Base-by-base conservation (phyloP, 1,139 yeast genomes). In the Pichia sp. region DNA sequence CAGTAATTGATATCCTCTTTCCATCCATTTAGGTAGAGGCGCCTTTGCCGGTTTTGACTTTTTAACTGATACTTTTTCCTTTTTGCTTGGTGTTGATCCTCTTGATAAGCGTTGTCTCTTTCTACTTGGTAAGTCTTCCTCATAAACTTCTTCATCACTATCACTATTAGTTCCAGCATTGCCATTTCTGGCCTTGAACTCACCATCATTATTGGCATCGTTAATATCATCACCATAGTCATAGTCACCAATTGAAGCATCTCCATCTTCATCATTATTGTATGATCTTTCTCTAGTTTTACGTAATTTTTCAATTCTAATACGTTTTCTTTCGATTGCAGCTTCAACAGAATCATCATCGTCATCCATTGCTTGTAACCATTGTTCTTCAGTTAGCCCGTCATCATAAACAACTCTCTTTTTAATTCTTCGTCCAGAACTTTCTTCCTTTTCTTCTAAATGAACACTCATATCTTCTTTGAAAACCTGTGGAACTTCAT, bases 371-470 rank as follows among this genome's bases (percentile, higher is more conserved):
- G 85, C 86, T 52, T 78, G 77, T 52, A 85, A 68, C 92, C 92
- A 85, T 63, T 84, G 89, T 52, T 82, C 90, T 64, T 85, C 94
- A 4, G 88, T 77, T 57, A 84, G 66, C 52, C 82, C 77, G 60
- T 83, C 90, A 55, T 82, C 86, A 59, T 84, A 84, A 8, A 68
- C 66, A 1, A 76, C 74, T 7, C 72, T 68, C 61, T 81, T 82
- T 44, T 86, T 76, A 59, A 82, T 87, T 64, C 90, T 74, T 25
- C 75, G 76, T 61, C 86, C 74, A 9, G 81, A 82, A 47, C 77
- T 76, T n/a, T 66, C 65, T 39, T 61, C 59, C 24, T 53, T 55
- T 26, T 73, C 81, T 43, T 73, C 76, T 45, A 72, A 69, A 57
- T 77, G 76, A 46, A 74, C 64, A n/a, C 72, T 74, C 34, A 85